These are phyloP conservation scores for Amphicarpaea edgeworthii DNA, from an alignment of 306 rosid genomes.

Conservation along the genomic window DNA sequence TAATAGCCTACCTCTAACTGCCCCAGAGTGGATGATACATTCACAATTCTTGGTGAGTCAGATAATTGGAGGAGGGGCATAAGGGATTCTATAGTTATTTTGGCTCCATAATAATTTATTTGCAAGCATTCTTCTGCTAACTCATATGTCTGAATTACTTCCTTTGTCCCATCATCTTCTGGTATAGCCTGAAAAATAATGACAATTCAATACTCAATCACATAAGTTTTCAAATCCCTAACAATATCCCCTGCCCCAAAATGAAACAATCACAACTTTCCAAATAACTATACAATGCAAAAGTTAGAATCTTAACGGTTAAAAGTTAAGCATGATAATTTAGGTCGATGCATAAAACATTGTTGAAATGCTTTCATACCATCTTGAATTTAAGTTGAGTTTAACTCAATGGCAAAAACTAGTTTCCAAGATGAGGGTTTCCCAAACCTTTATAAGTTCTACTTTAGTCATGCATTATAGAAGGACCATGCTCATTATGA, in stretches of 20 bases:
- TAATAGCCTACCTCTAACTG: slow-evolving; percentile 55
- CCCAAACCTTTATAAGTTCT: too few relatives aligned
- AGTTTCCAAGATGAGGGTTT: too few relatives aligned
- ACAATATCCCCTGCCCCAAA: not conserved
- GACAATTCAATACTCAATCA: not conserved
- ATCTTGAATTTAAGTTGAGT: too few relatives aligned
- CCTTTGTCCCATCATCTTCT: slow-evolving; percentile 19
- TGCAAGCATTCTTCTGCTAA: slow-evolving; percentile 56
- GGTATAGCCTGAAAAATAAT: slow-evolving; percentile 38
- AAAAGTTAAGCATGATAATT: not conserved
- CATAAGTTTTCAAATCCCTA: not conserved
- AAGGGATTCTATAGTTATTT: slow-evolving; percentile 29
- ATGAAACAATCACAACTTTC: not conserved
- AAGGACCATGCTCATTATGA: too few relatives aligned
- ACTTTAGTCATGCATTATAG: too few relatives aligned
- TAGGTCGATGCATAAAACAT: not conserved
- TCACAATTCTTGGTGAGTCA: slow-evolving; percentile 57
- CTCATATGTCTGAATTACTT: slow-evolving; percentile 46
- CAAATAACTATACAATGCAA: not conserved
- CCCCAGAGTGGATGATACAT: slow-evolving; percentile 56
- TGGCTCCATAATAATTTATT: slow-evolving; percentile 51
- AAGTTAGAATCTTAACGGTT: not conserved
- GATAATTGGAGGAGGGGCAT: slow-evolving; percentile 41
- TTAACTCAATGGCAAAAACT: too few relatives aligned
- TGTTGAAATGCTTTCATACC: too few relatives aligned